Evolutionary conservation across 225 moss, liverwort and hornwort genomes (phyloP).

Genomic region (Bryum argenteum): DNA sequence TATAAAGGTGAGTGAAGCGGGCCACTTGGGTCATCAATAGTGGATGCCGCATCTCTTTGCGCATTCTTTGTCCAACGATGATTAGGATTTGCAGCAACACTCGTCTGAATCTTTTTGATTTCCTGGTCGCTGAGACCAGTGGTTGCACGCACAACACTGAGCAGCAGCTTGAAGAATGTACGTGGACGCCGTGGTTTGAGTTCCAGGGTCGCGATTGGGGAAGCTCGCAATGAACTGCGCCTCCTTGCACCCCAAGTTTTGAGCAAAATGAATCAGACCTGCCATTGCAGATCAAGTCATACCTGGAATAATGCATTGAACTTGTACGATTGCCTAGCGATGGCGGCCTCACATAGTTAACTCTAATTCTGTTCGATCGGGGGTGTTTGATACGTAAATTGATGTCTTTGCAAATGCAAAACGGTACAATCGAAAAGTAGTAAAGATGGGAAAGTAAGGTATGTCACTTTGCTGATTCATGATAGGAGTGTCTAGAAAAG

Average conservation of each 20-base stretch:
- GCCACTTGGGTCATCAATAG: too few relatives aligned
- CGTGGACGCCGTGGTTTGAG: constrained; percentile 29
- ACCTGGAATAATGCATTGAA: too few relatives aligned
- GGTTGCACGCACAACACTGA: constrained; percentile 23
- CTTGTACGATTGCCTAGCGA: too few relatives aligned
- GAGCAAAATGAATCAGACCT: constrained; percentile 48
- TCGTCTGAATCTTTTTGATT: constrained; percentile 8
- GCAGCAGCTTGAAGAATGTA: constrained; percentile 33
- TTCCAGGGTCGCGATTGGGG: constrained; percentile 44
- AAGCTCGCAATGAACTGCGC: constrained; percentile 52
- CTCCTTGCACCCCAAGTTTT: constrained; percentile 46
- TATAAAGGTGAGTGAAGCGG: too few relatives aligned
- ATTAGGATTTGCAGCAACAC: constrained; percentile 20
- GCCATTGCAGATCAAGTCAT: background rate
- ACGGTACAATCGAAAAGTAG: too few relatives aligned
- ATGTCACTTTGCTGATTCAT: too few relatives aligned
- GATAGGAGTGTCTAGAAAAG: too few relatives aligned
- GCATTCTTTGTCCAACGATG: constrained; percentile 34
- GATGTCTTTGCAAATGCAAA: too few relatives aligned
- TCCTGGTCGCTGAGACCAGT: constrained; percentile 27
- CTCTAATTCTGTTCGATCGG: too few relatives aligned
- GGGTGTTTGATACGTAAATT: too few relatives aligned
- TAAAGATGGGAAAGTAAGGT: too few relatives aligned
- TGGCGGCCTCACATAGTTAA: too few relatives aligned
- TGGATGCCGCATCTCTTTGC: constrained; percentile 37